Conservation (phyloP, 805 yeast species). For the Wickerhamia fluorescens region DNA sequence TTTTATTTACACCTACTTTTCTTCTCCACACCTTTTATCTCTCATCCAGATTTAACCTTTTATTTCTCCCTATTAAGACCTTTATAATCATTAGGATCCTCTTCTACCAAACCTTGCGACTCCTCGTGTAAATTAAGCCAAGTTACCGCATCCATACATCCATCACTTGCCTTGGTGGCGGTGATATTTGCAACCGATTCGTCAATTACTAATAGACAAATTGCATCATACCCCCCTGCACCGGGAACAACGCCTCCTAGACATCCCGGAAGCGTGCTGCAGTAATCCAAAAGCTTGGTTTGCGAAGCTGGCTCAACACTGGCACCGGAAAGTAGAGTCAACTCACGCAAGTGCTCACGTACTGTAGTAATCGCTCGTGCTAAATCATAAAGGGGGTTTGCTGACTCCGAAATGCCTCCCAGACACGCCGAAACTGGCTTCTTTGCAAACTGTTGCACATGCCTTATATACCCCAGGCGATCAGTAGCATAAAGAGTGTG, state of each 20-base stretch:
- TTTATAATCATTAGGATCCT: constrained; percentile 18
- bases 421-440: background rate
- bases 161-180: constrained; percentile 11
- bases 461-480: constrained; percentile 27
- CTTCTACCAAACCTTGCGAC: constrained; percentile 49
- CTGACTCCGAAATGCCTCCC: constrained; percentile 9
- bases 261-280: constrained; percentile 55
- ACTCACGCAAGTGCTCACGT: constrained; percentile 48
- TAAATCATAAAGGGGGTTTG: constrained; percentile 12
- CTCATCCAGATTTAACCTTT: too few relatives aligned
- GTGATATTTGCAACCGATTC: constrained; percentile 26
- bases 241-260: constrained; percentile 98
- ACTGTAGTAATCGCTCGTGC: constrained; percentile 40
- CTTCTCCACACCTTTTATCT: too few relatives aligned
- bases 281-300: constrained; percentile 55
- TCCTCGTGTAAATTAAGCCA: constrained; percentile 70
- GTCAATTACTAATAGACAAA: constrained; percentile 60
- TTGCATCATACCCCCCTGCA: constrained; percentile 97
- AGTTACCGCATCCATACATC: constrained; percentile 39
- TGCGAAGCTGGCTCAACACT: constrained; percentile 84
- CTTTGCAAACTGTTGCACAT: background rate
- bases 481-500: constrained; percentile 21
- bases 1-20: too few relatives aligned
- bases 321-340: constrained; percentile 67
- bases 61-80: too few relatives aligned